Conservation (phyloP, 2,329 filamentous ascomycete genomes). For the Aureobasidium sp. region DNA sequence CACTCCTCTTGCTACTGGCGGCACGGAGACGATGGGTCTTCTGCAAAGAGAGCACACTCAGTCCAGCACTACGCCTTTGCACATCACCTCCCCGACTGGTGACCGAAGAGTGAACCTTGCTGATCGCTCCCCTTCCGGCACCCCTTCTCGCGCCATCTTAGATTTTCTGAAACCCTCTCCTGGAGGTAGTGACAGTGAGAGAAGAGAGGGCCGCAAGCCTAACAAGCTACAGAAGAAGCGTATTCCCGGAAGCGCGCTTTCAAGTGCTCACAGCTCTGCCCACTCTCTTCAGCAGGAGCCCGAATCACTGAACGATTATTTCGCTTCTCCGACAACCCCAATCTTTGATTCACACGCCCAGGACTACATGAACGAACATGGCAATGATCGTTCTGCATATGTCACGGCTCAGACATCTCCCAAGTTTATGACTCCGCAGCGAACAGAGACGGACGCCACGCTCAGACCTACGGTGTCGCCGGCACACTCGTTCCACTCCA, state of each 20-base stretch:
- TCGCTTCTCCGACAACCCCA: constrained; percentile 26
- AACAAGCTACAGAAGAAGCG: constrained; percentile 91
- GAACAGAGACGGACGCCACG: constrained; percentile 51
- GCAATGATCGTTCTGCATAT: constrained; percentile 35
- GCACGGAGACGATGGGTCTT: constrained; percentile 25
- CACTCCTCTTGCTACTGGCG: constrained; percentile 27
- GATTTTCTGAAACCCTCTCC: constrained; percentile 66
- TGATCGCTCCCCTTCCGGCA: constrained; percentile 24
- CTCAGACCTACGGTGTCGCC: constrained; percentile 66
- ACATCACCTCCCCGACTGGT: constrained; percentile 18
- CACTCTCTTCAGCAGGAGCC: constrained; percentile 50
- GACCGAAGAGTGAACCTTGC: constrained; percentile 19
- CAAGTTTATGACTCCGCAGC: constrained; percentile 61
- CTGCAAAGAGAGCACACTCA: constrained; percentile 24
- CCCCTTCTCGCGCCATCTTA: constrained; percentile 41
- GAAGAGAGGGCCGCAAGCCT: constrained; percentile 60
- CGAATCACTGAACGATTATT: constrained; percentile 26
- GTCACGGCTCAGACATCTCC: constrained; percentile 27
- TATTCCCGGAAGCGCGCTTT: constrained; percentile 68
- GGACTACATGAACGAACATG: constrained; percentile 22
- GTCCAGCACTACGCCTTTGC: constrained; percentile 17
- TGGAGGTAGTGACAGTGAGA: constrained; percentile 48
- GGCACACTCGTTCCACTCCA: constrained; percentile 68
- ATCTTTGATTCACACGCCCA: constrained; percentile 20
- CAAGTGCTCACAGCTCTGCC: constrained; percentile 84